These are phyloP conservation scores for Magnusiomyces suaveolens DNA, from an alignment of 1,139 yeast species.

Conservation along the genomic window DNA sequence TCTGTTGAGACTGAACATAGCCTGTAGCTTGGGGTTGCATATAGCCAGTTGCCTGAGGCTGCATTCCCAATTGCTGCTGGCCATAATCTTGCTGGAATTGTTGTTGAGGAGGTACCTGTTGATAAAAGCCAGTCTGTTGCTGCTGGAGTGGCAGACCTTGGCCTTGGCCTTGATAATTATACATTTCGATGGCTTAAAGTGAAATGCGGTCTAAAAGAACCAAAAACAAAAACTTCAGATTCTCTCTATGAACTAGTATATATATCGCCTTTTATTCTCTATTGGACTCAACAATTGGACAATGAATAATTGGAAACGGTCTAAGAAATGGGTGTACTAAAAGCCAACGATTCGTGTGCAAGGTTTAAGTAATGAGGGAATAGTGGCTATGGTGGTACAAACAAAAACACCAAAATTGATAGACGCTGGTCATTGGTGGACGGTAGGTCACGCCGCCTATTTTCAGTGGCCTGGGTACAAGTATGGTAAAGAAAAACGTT, in stretches of 20 bases:
- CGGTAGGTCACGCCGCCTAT: not conserved
- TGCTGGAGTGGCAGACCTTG: conserved; percentile 7
- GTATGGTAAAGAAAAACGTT: not conserved
- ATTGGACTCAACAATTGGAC: not conserved
- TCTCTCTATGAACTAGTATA: not conserved
- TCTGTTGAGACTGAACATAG: conserved; percentile 15
- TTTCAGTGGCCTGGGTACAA: not conserved
- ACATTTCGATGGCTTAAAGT: conserved; percentile 1
- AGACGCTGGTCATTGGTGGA: not conserved
- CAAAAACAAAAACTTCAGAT: no score
- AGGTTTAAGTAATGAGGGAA: not conserved
- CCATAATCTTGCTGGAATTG: conserved; percentile 17
- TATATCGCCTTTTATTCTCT: no score
- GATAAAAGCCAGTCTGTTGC: conserved; percentile 11
- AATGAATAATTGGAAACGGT: not conserved
- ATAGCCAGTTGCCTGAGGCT: conserved; percentile 10
- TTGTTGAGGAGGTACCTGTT: conserved; percentile 16
- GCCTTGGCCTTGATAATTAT: conserved; percentile 9
- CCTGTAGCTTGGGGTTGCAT: conserved; percentile 22
- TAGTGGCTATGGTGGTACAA: not conserved
- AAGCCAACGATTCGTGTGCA: not conserved
- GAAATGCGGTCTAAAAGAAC: not conserved
- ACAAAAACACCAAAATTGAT: not conserved
- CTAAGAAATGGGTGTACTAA: not conserved
- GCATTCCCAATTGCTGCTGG: conserved; percentile 14